Evolutionary conservation across 768 basidiomycete genomes (phyloP).

Genomic region (Termitomyces eurrhizus): DNA sequence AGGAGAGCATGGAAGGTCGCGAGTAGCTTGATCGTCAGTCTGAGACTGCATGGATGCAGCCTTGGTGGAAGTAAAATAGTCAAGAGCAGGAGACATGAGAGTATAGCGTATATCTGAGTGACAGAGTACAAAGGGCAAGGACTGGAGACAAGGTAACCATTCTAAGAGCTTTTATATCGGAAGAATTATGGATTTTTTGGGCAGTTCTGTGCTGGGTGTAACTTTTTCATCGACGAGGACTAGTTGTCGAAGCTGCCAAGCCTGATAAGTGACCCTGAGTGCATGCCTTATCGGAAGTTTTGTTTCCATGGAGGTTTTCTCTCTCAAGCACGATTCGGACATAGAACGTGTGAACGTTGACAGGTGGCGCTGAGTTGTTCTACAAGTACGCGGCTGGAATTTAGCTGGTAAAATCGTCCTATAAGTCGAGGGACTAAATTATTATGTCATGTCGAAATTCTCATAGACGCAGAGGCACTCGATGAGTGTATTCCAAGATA

Average conservation of each 20-base stretch:
- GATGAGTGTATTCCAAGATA: neutral
- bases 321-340: neutral
- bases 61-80: constrained; percentile 18
- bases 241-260: constrained; percentile 1
- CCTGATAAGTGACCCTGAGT: neutral
- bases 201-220: neutral
- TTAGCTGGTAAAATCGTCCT: neutral
- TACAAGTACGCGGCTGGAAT: neutral
- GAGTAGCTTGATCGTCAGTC: neutral
- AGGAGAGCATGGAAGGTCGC: neutral
- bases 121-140: neutral
- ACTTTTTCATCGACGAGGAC: neutral
- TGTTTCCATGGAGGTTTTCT: neutral
- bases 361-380: too few relatives aligned
- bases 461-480: neutral
- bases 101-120: neutral
- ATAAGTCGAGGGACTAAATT: neutral
- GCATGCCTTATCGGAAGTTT: neutral
- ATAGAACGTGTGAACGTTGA: neutral
- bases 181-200: neutral
- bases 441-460: too few relatives aligned
- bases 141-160: neutral
- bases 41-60: constrained; percentile 2
- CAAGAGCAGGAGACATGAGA: constrained; percentile 21
- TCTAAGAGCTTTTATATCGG: neutral